phyloP scores from a whole-genome alignment of 2,329 filamentous ascomycete species.

The Talaromyces sp. region DNA sequence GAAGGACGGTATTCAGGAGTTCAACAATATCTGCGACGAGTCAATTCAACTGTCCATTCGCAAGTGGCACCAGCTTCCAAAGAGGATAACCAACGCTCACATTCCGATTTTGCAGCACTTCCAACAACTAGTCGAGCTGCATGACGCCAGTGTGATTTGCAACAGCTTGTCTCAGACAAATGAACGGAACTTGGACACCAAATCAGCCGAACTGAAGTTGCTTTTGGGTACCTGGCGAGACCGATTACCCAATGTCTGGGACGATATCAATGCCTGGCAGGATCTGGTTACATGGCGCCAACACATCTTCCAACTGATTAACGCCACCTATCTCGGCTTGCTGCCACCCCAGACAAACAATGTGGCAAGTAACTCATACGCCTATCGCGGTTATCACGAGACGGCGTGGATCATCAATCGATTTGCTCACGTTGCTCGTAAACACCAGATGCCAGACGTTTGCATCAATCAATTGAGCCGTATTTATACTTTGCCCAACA shows the following conservation, averaged over 20 bases:
- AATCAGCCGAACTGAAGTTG: constrained; percentile 92
- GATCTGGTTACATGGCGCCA: constrained; percentile 99
- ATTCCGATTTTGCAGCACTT: constrained; percentile 95
- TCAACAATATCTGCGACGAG: constrained; percentile 88
- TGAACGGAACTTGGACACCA: constrained; percentile 79
- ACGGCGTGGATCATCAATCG: constrained; percentile 99
- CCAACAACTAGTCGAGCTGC: constrained; percentile 93
- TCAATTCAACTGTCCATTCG: constrained; percentile 94
- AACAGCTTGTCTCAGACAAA: constrained; percentile 83
- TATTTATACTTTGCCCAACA: constrained; percentile 98
- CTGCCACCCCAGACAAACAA: constrained; percentile 77
- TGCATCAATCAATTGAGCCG: constrained; percentile 96
- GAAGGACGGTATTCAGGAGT: constrained; percentile 74
- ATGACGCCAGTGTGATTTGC: constrained; percentile 96
- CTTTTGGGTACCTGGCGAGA: constrained; percentile 94
- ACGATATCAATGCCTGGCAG: constrained; percentile 99
- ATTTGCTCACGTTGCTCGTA: constrained; percentile 94
- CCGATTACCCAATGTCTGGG: constrained; percentile 93
- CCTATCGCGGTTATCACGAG: constrained; percentile 96
- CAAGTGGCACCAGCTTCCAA: constrained; percentile 98
- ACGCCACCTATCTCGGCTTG: constrained; percentile 83
- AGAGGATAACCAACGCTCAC: constrained; percentile 88
- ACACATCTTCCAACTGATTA: constrained; percentile 97
- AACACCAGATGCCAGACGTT: constrained; percentile 93
- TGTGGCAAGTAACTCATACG: constrained; percentile 85